Evolutionary conservation across 2,329 filamentous ascomycete species (phyloP), one percentile per base, ranked within the genome.

Genomic region (Graphium sp.): DNA sequence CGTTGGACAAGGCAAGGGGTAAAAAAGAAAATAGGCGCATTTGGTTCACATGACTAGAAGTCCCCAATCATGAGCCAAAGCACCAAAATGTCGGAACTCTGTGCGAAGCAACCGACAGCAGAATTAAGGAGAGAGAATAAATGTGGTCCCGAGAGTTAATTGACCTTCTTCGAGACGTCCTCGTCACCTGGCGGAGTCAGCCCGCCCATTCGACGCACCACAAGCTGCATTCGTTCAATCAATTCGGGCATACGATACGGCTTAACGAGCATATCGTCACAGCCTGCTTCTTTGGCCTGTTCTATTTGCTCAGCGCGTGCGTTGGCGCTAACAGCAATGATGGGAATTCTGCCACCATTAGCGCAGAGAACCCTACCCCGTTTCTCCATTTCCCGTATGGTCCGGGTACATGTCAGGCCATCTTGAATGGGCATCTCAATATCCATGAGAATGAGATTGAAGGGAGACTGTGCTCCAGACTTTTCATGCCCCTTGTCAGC

Each of bases 351-450:
- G 3, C 63, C 60, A 11, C 58, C 58, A 10, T 45, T 50, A 4
- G 47, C 44, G 31, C 47, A 50, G 23, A 53, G 46, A 4, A 75
- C 52, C 34, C 56, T 56, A 7, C 66, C 65, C 19, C 57, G 48
- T 22, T 48, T 49, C 45, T 79, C 71, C 32, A 77, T 47, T 35
- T 68, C 58, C 11, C 77, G 61, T 31, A 83, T 79, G 24, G 60
- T 58, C 18, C 60, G 58, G 9, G 73, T 74, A 42, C 74, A 77
- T 2, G 70, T 68, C 32, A 77, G 52, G 0, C 77, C 77, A 38
- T 81, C 74, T 58, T 77, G 75, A 11, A 80, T 52, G 2, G 76
- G 76, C 76, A 82, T 81, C 42, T 81, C 74, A 39, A 79, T 70
- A 40, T 82, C 77, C 76, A 82, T 82, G 13, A 82, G 55, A 12